phyloP scores from a whole-genome alignment of 441 rosid genomes.

The Corymbia calophylla region DNA sequence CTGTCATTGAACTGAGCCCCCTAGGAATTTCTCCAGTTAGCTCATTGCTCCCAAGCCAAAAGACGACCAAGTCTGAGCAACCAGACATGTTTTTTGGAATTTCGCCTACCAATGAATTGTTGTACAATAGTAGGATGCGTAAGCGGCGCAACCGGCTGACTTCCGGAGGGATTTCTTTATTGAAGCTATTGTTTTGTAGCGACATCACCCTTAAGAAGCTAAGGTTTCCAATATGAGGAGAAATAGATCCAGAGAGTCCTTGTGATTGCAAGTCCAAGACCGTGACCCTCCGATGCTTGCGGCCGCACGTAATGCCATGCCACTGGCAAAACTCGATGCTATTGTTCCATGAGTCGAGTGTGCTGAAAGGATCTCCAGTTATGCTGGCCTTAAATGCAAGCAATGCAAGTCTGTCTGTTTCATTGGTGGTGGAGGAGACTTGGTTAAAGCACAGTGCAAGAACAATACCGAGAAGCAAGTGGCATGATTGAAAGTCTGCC shows the following conservation, averaged over 20 bases:
- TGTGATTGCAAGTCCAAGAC: background rate
- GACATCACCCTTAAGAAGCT: slow-evolving; percentile 2
- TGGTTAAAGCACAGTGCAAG: background rate
- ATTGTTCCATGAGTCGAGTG: background rate
- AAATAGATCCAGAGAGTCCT: background rate
- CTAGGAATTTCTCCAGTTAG: background rate
- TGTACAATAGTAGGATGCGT: background rate
- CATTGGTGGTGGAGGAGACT: background rate
- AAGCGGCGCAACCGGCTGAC: background rate
- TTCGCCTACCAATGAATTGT: background rate
- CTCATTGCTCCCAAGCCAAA: background rate
- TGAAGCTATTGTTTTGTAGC: background rate
- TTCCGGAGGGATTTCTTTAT: background rate
- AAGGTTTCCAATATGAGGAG: slow-evolving; percentile 10
- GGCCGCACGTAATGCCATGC: slow-evolving; percentile 4
- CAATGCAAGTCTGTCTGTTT: background rate
- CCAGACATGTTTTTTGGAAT: background rate
- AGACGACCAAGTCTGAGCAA: background rate
- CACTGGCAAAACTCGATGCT: slow-evolving; percentile 5
- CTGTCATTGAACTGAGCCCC: background rate
- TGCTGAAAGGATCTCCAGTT: background rate
- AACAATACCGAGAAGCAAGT: background rate
- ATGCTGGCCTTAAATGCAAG: background rate
- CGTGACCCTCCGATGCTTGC: slow-evolving; percentile 1
- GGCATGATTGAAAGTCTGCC: background rate